phyloP scores from a whole-genome alignment of 805 yeast genomes.

The Kodamaea laetipori region DNA sequence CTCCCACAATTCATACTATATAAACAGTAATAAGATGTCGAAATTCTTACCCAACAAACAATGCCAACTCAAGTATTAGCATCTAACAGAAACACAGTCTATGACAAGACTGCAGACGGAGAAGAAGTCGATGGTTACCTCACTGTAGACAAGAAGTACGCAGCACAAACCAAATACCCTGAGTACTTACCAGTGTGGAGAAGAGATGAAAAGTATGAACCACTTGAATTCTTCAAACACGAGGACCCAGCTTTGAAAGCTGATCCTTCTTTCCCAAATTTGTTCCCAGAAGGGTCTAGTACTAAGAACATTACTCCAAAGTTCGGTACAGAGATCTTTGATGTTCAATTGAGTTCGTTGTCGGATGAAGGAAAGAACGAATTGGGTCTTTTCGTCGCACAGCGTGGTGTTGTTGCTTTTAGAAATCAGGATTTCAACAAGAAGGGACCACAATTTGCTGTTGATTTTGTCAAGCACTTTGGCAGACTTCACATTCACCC shows the following conservation, averaged over 20 bases:
- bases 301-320: slow-evolving; percentile 20
- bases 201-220: slow-evolving; percentile 18
- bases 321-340: slow-evolving; percentile 19
- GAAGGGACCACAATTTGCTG: slow-evolving; percentile 34
- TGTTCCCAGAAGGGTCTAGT: slow-evolving; percentile 11
- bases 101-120: slow-evolving; percentile 23
- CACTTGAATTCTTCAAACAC: slow-evolving; percentile 18
- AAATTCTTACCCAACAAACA: too few species aligned
- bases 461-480: slow-evolving; percentile 35
- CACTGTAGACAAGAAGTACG: slow-evolving; percentile 18
- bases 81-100: slow-evolving; percentile 25
- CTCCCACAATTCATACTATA: too few species aligned
- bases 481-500: slow-evolving; percentile 34
- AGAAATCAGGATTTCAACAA: slow-evolving; percentile 18
- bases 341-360: slow-evolving; percentile 21
- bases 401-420: slow-evolving; percentile 23
- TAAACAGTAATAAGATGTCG: too few species aligned
- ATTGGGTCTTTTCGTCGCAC: slow-evolving; percentile 22
- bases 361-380: slow-evolving; percentile 21
- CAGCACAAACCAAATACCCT: slow-evolving; percentile 11
- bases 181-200: slow-evolving; percentile 22
- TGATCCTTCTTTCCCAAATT: slow-evolving; percentile 19
- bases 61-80: too few species aligned
- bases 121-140: slow-evolving; percentile 19
- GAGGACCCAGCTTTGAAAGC: slow-evolving; percentile 21